Percentiles rank a stretch among this genome's conserved stretches.
Evolutionary conservation across 2,329 filamentous ascomycete species (phyloP).

Genomic region (Colletotrichum eleusines): DNA sequence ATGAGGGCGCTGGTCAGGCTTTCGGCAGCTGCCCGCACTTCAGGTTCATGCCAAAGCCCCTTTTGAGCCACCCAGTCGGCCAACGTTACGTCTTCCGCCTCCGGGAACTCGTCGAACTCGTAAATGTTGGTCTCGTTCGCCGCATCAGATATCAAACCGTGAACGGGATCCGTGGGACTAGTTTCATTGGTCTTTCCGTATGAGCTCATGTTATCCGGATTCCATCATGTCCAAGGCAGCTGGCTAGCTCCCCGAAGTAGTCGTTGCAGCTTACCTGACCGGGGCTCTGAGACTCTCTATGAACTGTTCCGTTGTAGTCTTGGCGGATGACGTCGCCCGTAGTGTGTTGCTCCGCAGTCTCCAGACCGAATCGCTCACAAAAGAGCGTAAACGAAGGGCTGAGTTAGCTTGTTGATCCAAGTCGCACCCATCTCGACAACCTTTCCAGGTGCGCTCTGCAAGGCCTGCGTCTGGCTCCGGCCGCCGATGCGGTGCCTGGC

Average conservation of each 20-base stretch:
- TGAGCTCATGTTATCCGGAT: too few relatives aligned
- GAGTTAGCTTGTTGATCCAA: constrained; percentile 42
- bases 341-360: constrained; percentile 35
- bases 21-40: background rate
- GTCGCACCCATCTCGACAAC: constrained; percentile 39
- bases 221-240: too few relatives aligned
- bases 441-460: constrained; percentile 13
- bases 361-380: constrained; percentile 33
- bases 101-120: constrained; percentile 14
- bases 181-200: too few relatives aligned
- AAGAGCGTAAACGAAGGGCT: constrained; percentile 28
- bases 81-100: constrained; percentile 17
- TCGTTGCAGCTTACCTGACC: background rate
- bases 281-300: background rate
- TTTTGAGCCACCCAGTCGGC: constrained; percentile 11
- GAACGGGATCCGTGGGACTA: too few relatives aligned
- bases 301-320: background rate
- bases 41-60: constrained; percentile 8
- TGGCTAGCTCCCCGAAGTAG: too few relatives aligned
- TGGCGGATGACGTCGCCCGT: constrained; percentile 31
- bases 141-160: background rate
- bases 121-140: constrained; percentile 8
- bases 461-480: constrained; percentile 18
- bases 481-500: constrained; percentile 32
- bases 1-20: constrained; percentile 37